Conservation (phyloP, 371 early-diverging fungal genomes). For the Mucor circinelloides region DNA sequence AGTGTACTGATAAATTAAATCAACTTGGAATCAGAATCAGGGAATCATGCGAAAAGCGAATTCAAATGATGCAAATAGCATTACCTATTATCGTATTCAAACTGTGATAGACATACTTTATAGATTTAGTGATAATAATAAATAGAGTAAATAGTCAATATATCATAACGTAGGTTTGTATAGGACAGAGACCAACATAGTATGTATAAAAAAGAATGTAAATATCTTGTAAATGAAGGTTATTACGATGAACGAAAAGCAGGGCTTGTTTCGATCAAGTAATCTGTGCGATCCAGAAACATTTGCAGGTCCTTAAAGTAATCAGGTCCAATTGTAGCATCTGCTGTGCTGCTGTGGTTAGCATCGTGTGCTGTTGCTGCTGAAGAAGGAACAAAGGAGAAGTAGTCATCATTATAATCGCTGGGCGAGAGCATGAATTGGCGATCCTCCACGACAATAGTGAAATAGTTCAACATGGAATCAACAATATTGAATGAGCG, state of each 20-base stretch:
- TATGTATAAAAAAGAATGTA: neutral
- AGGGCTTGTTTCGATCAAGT: constrained; percentile 40
- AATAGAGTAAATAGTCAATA: neutral
- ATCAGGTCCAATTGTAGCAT: constrained; percentile 32
- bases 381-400: neutral
- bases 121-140: neutral
- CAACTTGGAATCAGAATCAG: too few relatives aligned
- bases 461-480: neutral
- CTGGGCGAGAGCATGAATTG: neutral
- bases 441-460: neutral
- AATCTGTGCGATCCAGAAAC: constrained; percentile 50
- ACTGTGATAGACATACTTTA: too few relatives aligned
- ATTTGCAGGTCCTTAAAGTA: constrained; percentile 48
- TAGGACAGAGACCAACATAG: neutral
- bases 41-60: too few relatives aligned
- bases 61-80: too few relatives aligned
- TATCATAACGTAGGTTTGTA: too few relatives aligned
- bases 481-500: neutral
- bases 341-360: neutral
- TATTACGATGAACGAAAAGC: constrained; percentile 16
- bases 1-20: too few relatives aligned
- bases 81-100: too few relatives aligned
- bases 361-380: neutral
- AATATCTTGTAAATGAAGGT: neutral
- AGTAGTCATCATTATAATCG: neutral